These are phyloP conservation scores for Erodium chrysanthum DNA, from an alignment of 441 rosid species.

Conservation along the genomic window DNA sequence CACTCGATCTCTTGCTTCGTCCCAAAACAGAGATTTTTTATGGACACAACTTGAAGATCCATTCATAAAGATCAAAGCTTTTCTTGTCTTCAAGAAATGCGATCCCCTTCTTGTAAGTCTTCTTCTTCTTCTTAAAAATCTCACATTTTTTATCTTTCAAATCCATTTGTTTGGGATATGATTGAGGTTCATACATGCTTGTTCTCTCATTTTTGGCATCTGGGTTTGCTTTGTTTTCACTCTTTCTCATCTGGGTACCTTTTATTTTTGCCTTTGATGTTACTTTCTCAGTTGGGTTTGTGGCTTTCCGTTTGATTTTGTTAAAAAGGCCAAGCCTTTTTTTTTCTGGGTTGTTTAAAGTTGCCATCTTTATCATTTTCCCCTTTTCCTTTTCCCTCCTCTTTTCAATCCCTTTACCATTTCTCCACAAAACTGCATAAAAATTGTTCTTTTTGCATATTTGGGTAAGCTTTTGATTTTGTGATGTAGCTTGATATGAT, in stretches of 20 bases:
- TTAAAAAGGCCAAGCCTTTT: slow-evolving; percentile 6
- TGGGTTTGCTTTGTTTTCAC: slow-evolving; percentile 20
- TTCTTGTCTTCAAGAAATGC: slow-evolving; percentile 48
- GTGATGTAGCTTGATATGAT: slow-evolving; percentile 5
- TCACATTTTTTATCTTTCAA: slow-evolving; percentile 15
- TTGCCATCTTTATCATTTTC: neutral
- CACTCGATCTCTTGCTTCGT: slow-evolving; percentile 6
- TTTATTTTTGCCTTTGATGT: slow-evolving; percentile 12
- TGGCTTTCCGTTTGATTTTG: slow-evolving; percentile 20
- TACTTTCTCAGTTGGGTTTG: slow-evolving; percentile 25
- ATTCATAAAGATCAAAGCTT: slow-evolving; percentile 19
- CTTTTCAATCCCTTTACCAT: neutral
- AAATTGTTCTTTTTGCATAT: slow-evolving; percentile 12
- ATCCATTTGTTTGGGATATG: neutral
- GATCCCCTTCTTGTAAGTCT: slow-evolving; percentile 59
- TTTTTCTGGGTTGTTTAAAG: neutral
- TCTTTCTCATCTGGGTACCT: slow-evolving; percentile 24
- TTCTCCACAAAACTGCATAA: neutral
- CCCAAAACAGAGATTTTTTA: slow-evolving; percentile 2
- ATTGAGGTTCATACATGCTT: slow-evolving; percentile 19
- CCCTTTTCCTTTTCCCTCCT: slow-evolving; percentile 11
- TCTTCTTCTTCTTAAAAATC: slow-evolving; percentile 24
- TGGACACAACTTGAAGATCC: neutral
- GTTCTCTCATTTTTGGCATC: slow-evolving; percentile 27
- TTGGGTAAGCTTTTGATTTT: slow-evolving; percentile 20